A percentile compares a stretch with the other conserved stretches of the same genome.
Conservation (phyloP, 306 rosid species). For the Lotus japonicus region DNA sequence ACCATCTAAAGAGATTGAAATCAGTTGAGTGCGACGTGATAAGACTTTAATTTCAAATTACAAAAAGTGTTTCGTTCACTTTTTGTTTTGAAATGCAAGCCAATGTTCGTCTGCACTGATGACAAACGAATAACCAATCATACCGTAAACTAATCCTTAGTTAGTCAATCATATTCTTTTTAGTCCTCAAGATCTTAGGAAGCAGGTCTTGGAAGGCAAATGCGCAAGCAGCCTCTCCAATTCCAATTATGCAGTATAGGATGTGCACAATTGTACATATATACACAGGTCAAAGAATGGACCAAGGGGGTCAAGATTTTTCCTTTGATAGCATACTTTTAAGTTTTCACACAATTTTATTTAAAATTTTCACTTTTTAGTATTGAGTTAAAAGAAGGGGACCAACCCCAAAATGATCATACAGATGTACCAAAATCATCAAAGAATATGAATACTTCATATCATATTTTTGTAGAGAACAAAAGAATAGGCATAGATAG, state of each 20-base stretch:
- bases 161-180: not conserved
- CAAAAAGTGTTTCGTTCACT: too few species aligned
- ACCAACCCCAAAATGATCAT: slow-evolving; percentile 23
- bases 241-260: not conserved
- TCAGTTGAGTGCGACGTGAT: too few species aligned
- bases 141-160: too few species aligned
- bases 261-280: slow-evolving; percentile 11
- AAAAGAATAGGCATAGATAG: too few species aligned
- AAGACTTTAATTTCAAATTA: too few species aligned
- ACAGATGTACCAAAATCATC: not conserved
- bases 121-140: too few species aligned
- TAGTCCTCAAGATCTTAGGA: slow-evolving; percentile 5
- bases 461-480: too few species aligned
- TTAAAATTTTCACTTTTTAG: not conserved
- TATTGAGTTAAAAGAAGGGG: not conserved
- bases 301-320: slow-evolving; percentile 9
- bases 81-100: too few species aligned
- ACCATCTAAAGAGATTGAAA: slow-evolving; percentile 15
- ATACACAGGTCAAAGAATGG: not conserved
- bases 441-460: too few species aligned
- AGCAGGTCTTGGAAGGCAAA: slow-evolving; percentile 18
- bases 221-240: slow-evolving; percentile 24
- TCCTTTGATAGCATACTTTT: slow-evolving; percentile 11
- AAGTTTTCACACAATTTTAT: not conserved
- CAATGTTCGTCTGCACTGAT: too few species aligned